A percentile compares a stretch with the other conserved stretches of the same genome.
Evolutionary conservation across 2,329 filamentous ascomycete species (phyloP).

Genomic region (Nemania sp.): DNA sequence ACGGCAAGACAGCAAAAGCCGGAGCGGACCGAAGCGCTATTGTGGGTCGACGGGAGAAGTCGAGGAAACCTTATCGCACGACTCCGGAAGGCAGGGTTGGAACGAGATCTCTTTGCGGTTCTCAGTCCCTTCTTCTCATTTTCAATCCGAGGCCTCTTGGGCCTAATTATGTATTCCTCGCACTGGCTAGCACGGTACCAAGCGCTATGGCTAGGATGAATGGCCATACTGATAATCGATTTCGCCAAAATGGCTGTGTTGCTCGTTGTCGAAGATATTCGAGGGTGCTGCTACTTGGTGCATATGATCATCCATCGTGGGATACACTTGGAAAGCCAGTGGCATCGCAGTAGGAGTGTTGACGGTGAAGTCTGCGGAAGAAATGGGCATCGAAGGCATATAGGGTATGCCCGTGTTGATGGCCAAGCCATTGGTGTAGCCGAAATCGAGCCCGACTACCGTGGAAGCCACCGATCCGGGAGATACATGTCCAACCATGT

Average conservation of each 20-base stretch:
- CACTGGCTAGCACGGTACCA: no score
- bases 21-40: no score
- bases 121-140: no score
- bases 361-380: slow-evolving; percentile 39
- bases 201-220: no score
- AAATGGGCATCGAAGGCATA: slow-evolving; percentile 34
- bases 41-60: no score
- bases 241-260: slow-evolving; percentile 31
- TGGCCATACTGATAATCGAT: slow-evolving; percentile 34
- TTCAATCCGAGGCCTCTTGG: no score
- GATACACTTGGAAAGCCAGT: slow-evolving; percentile 27
- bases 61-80: no score
- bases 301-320: slow-evolving; percentile 27
- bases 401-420: slow-evolving; percentile 29
- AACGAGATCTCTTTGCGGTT: no score
- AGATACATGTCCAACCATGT: slow-evolving; percentile 32
- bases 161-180: no score
- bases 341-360: slow-evolving; percentile 29
- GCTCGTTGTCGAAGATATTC: slow-evolving; percentile 32
- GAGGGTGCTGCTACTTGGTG: slow-evolving; percentile 35
- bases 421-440: slow-evolving; percentile 24
- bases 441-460: slow-evolving; percentile 28
- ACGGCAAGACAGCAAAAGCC: no score
- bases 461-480: slow-evolving; percentile 22
- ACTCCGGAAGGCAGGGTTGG: no score